Base-by-base conservation (phyloP, 164 flowering plant species). In the Aristolochia contorta region DNA sequence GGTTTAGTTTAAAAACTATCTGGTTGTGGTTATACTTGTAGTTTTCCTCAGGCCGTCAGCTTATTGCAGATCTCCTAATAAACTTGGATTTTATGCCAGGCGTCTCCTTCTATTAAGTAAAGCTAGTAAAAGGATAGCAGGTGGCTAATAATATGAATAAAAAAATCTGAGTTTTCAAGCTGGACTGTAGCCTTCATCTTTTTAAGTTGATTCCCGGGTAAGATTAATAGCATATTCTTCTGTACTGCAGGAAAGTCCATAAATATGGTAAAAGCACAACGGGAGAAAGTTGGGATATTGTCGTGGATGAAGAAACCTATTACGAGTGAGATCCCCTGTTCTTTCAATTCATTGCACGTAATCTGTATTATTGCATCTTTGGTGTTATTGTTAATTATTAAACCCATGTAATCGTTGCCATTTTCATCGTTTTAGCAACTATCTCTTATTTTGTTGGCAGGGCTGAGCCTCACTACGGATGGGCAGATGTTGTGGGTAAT, bases 251-350 rank as follows among this genome's bases (percentile, higher is more conserved):
- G 61, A 87, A 92, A 72, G 98, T 92, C 62, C 98, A 92, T 78
- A 92, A 92, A 71, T 92, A 89, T 64, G 98, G 98, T n/a, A 83
- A 85, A 68, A 92, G 98, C 77, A 92, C 96, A 25, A 92, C 98
- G 5, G 95, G 93, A 23, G 98, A 92, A 79, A 80, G 89, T 72
- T 92, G 98, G 98, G 98, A 92, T 64, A 89, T 89, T 16, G 82
- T 84, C 27, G 93, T 83, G 62, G 96, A 89, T 47, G 96, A 92
- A 65, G 98, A 86, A 72, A 89, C 98, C 61, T 82, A 84, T 67
- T 89, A 92, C 22, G 96, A 92, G 98, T 92, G 82, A 85, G 96
- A 65, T 55, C 4, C 12, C 54, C 1, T 50, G 12, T n/a, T 50
- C 22, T 50, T 18, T 4, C 52, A 47, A 20, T 47, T 19, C 63